Conservation (phyloP, 805 yeast genomes). For the Crinitomyces ghanaensis region DNA sequence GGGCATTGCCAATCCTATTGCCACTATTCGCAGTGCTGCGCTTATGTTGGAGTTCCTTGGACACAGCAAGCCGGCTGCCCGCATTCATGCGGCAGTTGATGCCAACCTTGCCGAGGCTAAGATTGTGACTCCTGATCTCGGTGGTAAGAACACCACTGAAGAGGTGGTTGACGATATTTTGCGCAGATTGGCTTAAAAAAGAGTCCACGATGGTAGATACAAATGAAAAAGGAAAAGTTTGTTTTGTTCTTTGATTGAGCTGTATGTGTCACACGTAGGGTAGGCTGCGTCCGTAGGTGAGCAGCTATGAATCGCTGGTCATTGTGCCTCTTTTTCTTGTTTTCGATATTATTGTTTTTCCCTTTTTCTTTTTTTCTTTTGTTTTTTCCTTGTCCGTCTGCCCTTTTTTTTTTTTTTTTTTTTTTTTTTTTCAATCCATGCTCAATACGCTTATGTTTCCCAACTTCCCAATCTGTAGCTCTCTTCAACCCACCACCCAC, state of each 20-base stretch:
- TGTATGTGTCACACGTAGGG: no score
- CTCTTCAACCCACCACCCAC: no score
- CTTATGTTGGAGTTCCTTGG: conserved; percentile 97
- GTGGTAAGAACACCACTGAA: conserved; percentile 79
- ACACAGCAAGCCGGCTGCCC: conserved; percentile 75
- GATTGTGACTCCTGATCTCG: conserved; percentile 86
- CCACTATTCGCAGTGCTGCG: conserved; percentile 96
- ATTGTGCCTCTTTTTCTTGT: background rate
- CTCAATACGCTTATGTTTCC: no score
- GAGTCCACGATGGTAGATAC: no score
- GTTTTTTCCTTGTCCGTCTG: no score
- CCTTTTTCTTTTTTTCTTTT: background rate
- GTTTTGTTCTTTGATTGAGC: no score
- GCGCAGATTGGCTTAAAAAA: conserved; percentile 37
- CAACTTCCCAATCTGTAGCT: no score
- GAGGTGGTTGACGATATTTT: conserved; percentile 80
- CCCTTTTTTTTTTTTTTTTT: no score
- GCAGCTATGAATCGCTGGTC: no score
- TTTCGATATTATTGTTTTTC: background rate
- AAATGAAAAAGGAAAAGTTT: conserved; percentile 1
- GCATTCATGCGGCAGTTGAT: conserved; percentile 89
- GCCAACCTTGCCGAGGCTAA: conserved; percentile 74
- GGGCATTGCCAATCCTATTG: conserved; percentile 81
- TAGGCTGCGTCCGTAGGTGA: no score
- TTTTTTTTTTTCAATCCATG: no score